Evolutionary conservation across 1,284 basidiomycete genomes (phyloP).

Genomic region (Pyrrhoderma lamaoense): DNA sequence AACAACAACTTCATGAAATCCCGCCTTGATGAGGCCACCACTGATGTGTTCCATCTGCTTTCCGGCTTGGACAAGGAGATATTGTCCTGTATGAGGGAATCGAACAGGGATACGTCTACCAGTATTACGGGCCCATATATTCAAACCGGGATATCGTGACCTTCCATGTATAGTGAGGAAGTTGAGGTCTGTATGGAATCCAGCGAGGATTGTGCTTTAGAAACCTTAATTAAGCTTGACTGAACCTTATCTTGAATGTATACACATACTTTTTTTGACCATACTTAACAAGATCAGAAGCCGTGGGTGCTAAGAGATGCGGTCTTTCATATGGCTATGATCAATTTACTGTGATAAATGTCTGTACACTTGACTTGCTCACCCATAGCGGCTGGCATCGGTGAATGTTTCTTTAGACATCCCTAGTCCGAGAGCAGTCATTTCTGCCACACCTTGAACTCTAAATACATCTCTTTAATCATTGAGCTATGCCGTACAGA

Average conservation of each 20-base stretch:
- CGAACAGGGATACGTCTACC: constrained; percentile 80
- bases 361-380: constrained; percentile 24
- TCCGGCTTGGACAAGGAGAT: constrained; percentile 80
- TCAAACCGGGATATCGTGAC: constrained; percentile 75
- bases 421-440: constrained; percentile 77
- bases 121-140: constrained; percentile 89
- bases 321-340: constrained; percentile 41
- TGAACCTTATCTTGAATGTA: background rate
- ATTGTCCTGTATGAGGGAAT: constrained; percentile 67
- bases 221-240: background rate
- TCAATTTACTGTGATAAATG: background rate
- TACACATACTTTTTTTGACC: constrained; percentile 44
- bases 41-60: constrained; percentile 88
- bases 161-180: constrained; percentile 87
- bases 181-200: constrained; percentile 84
- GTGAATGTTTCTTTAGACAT: constrained; percentile 60
- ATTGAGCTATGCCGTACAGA: background rate
- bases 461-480: constrained; percentile 32
- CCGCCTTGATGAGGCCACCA: constrained; percentile 84
- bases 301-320: constrained; percentile 85
- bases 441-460: constrained; percentile 73
- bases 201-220: constrained; percentile 67
- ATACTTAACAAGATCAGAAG: constrained; percentile 78
- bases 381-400: constrained; percentile 79
- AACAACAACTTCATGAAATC: constrained; percentile 87